phyloP scores from a whole-genome alignment of 495 filamentous ascomycete genomes.

The Trichocladium antarcticum region DNA sequence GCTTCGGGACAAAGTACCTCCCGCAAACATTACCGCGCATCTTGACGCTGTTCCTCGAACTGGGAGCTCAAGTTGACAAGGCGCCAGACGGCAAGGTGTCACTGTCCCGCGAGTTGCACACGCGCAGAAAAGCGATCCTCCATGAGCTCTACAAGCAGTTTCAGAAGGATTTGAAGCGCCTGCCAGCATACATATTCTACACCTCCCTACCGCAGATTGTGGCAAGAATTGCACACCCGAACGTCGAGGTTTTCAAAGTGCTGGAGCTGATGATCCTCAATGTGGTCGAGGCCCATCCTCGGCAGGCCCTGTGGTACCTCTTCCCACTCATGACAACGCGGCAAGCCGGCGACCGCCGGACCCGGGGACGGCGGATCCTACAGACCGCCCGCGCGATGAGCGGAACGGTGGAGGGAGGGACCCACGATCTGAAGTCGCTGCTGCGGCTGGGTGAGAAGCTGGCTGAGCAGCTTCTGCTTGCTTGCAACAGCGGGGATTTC shows the following conservation, averaged over 20 bases:
- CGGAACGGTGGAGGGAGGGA: slow-evolving; percentile 27
- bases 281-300: slow-evolving; percentile 67
- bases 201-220: slow-evolving; percentile 87
- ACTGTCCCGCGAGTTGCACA: slow-evolving; percentile 46
- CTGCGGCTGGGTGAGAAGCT: slow-evolving; percentile 71
- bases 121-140: slow-evolving; percentile 50
- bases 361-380: slow-evolving; percentile 43
- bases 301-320: slow-evolving; percentile 88
- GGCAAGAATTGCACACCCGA: slow-evolving; percentile 79
- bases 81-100: slow-evolving; percentile 56
- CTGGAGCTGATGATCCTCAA: slow-evolving; percentile 70
- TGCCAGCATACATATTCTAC: slow-evolving; percentile 85
- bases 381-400: slow-evolving; percentile 28
- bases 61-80: slow-evolving; percentile 63
- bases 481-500: slow-evolving; percentile 68
- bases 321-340: slow-evolving; percentile 59
- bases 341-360: slow-evolving; percentile 40
- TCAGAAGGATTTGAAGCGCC: slow-evolving; percentile 56
- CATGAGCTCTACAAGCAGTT: slow-evolving; percentile 60
- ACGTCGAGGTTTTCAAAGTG: slow-evolving; percentile 59
- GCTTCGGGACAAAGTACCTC: slow-evolving; percentile 84
- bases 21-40: slow-evolving; percentile 86
- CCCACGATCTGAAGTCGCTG: slow-evolving; percentile 51
- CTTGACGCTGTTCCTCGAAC: slow-evolving; percentile 86
- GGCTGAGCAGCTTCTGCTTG: slow-evolving; percentile 66